These are phyloP conservation scores for Bryopsis sp. DNA, from an alignment of 139 green algal species.

Conservation along the genomic window DNA sequence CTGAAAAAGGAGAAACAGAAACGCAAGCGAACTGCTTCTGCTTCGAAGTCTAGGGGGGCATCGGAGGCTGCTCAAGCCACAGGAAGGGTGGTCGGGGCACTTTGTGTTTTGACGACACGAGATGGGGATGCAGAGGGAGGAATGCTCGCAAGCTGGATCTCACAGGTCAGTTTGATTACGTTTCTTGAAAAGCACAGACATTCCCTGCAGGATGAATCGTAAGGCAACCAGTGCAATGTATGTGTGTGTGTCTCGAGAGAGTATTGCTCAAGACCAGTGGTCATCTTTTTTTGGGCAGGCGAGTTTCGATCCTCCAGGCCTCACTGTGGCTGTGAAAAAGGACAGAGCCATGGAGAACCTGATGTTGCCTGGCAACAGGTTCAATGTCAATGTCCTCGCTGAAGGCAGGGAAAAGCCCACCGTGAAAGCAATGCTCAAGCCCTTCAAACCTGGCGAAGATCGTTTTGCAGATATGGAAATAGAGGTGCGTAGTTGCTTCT, in stretches of 20 bases:
- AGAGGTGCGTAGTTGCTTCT: slow-evolving; percentile 20
- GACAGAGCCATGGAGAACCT: slow-evolving; percentile 89
- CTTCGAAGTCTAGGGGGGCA: slow-evolving; percentile 17
- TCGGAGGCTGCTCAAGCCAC: slow-evolving; percentile 58
- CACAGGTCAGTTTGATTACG: slow-evolving; percentile 37
- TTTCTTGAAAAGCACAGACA: not conserved
- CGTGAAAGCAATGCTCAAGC: slow-evolving; percentile 68
- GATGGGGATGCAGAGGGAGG: slow-evolving; percentile 67
- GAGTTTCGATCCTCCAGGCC: slow-evolving; percentile 79
- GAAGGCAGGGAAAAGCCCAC: slow-evolving; percentile 38
- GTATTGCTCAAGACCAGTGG: not conserved
- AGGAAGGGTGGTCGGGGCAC: slow-evolving; percentile 79
- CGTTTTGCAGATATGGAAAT: slow-evolving; percentile 60
- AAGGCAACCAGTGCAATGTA: too few relatives aligned
- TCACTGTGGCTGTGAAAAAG: slow-evolving; percentile 88
- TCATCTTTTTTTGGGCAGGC: slow-evolving; percentile 39
- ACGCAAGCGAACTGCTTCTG: slow-evolving; percentile 20
- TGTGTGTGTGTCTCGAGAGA: not conserved
- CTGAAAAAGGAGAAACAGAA: slow-evolving; percentile 38
- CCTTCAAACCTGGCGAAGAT: slow-evolving; percentile 77
- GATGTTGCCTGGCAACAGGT: slow-evolving; percentile 52
- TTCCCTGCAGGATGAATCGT: too few relatives aligned
- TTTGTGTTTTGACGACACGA: slow-evolving; percentile 76
- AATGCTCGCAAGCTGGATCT: slow-evolving; percentile 92
- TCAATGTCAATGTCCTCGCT: slow-evolving; percentile 80